Base-by-base conservation (phyloP, 2,329 filamentous ascomycete genomes). In the Aspergillus sp. region DNA sequence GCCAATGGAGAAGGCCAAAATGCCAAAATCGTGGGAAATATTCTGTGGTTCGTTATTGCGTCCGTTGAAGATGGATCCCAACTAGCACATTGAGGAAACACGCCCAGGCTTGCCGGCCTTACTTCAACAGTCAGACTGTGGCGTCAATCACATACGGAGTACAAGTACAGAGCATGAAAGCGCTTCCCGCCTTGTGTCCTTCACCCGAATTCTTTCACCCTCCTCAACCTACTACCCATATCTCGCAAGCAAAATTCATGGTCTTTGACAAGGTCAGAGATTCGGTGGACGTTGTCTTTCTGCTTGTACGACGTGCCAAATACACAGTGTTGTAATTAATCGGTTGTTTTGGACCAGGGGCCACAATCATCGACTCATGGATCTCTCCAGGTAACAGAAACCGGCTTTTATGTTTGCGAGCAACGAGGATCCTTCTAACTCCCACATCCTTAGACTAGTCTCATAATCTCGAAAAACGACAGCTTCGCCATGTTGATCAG, bases 391-490 rank as follows among this genome's bases (percentile, higher is more conserved):
- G 34, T 36, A 36, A 36, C 34, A 36, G 34, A 36, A 36, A 36
- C 34, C 34, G 3, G 34, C 34, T 36, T 36, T 36, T 19, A 36
- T 36, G 34, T n/a, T 36, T 36, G 34, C 34, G 10, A 36, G 34
- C 34, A 36, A 36, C 3, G 34, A n/a, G 34, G 34, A 36, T 36
- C 34, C 34, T 36, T 36, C 9, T 36, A 9, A 36, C 34, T 36
- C 34, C 2, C 29, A 28, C 8, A n/a, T 44, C 26, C 42, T 41
- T 30, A 44, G 30, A 30, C 35, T 36, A 41, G 43, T 45, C 36
- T 41, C 43, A 34, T 45, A 33, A 33, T 45, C 41, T 8, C 41
- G 43, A 32, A 45, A 45, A 41, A 45, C 43, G 1, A 41, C 43
- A 40, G 36, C 36, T 41, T 45, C 36, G 10, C 34, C 26, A 36